A percentile compares a stretch with the other conserved stretches of the same genome.
Conservation (phyloP, 352 stramenopile species). For the Phytophthora aleatoria region DNA sequence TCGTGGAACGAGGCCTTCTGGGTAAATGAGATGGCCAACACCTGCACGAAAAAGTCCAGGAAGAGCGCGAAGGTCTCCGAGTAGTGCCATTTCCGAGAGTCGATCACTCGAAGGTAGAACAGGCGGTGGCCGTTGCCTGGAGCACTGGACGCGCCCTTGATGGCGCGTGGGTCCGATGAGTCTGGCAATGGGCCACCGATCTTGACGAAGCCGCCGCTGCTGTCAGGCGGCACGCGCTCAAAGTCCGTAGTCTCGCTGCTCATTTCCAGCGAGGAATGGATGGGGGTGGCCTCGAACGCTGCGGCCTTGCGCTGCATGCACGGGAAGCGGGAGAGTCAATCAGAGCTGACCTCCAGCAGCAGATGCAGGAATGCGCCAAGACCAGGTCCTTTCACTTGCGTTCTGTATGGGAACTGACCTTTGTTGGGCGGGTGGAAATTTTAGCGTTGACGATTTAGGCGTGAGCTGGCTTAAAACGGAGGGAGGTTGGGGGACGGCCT, state of each 20-base stretch:
- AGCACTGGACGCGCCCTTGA: conserved; percentile 51
- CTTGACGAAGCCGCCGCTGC: conserved; percentile 70
- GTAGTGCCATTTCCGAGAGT: conserved; percentile 91
- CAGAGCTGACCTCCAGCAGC: conserved; percentile 1
- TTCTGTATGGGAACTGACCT: conserved; percentile 38
- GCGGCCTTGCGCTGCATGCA: conserved; percentile 37
- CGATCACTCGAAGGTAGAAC: conserved; percentile 85
- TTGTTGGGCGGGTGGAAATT: conserved; percentile 7
- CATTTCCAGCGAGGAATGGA: conserved; percentile 37
- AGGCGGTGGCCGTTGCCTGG: conserved; percentile 63
- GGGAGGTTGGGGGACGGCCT: not conserved
- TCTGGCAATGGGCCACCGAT: conserved; percentile 79
- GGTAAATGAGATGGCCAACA: conserved; percentile 82
- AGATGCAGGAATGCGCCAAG: conserved; percentile 20
- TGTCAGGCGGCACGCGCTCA: conserved; percentile 53
- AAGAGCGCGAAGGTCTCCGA: conserved; percentile 85
- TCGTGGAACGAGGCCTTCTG: conserved; percentile 63
- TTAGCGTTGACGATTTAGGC: conserved; percentile 4
- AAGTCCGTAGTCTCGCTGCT: conserved; percentile 57
- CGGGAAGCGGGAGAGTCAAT: conserved; percentile 10
- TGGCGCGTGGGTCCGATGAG: conserved; percentile 67
- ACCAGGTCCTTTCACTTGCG: conserved; percentile 15
- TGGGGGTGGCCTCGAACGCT: conserved; percentile 30
- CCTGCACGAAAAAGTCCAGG: conserved; percentile 86
- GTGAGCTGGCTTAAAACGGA: conserved; percentile 12